phyloP scores from a whole-genome alignment of 176 grass and related monocot genomes.

The Triticum timopheevii region DNA sequence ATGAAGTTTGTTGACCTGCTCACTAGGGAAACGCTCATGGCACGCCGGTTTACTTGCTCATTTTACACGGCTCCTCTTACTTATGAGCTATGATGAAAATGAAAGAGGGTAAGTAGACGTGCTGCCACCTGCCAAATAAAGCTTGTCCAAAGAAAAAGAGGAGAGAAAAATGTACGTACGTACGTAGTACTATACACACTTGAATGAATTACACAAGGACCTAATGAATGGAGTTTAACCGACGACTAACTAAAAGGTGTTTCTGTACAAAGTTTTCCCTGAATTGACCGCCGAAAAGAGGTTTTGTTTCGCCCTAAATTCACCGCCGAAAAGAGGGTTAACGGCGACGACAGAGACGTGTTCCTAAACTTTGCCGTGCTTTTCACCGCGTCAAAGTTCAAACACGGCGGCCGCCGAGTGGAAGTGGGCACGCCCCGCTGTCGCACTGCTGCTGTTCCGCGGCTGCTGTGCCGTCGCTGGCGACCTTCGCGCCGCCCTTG shows the following conservation, averaged over 20 bases:
- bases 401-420: conserved; percentile 24
- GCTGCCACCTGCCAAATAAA: not conserved
- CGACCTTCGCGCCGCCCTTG: conserved; percentile 48
- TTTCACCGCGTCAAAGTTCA: conserved; percentile 20
- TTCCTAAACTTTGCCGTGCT: conserved; percentile 22
- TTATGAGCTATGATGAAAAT: not conserved
- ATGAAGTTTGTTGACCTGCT: conserved; percentile 1
- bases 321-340: conserved; percentile 10
- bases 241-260: not conserved
- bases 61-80: not conserved
- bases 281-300: not conserved
- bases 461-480: not conserved
- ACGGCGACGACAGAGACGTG: conserved; percentile 6
- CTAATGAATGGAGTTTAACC: not conserved
- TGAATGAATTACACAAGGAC: not conserved
- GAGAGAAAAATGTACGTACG: not conserved
- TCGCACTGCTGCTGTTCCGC: conserved; percentile 35
- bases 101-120: not conserved
- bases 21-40: not conserved
- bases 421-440: conserved; percentile 16
- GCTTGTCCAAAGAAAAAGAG: not conserved
- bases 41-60: not conserved
- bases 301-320: not conserved
- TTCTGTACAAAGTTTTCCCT: not conserved
- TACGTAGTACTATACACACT: not conserved